phyloP scores from a whole-genome alignment of 192 early-diverging fungal species.

The Umbelopsis vinacea region DNA sequence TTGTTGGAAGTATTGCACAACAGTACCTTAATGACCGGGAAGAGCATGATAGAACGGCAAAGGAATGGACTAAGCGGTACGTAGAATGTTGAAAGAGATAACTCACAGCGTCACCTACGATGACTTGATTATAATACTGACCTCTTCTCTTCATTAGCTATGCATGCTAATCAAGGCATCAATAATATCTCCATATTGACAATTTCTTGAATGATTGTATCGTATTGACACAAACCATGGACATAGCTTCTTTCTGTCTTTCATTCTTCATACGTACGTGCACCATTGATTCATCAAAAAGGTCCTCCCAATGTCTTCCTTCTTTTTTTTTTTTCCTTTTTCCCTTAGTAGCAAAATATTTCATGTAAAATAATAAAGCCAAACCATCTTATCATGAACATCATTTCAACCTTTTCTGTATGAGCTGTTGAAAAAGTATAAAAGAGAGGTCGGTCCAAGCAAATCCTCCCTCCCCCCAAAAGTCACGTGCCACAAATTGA shows the following conservation, averaged over 20 bases:
- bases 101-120: not conserved
- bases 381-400: constrained; percentile 14
- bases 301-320: not conserved
- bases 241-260: not conserved
- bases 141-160: not conserved
- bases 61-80: constrained; percentile 93
- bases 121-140: not conserved
- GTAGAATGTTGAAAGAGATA: constrained; percentile 28
- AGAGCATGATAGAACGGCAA: constrained; percentile 86
- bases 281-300: not conserved
- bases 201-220: not conserved
- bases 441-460: no score
- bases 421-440: no score
- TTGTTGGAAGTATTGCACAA: constrained; percentile 89
- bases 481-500: no score
- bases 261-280: not conserved
- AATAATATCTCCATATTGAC: not conserved
- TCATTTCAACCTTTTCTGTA: not conserved
- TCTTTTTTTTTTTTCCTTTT: not conserved
- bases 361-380: constrained; percentile 21
- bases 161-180: not conserved
- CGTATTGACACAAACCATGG: not conserved
- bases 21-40: constrained; percentile 85
- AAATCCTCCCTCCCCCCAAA: no score
- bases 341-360: constrained; percentile 14